Evolutionary conservation across 1,284 basidiomycete genomes (phyloP).

Genomic region (Porodaedalea pini): DNA sequence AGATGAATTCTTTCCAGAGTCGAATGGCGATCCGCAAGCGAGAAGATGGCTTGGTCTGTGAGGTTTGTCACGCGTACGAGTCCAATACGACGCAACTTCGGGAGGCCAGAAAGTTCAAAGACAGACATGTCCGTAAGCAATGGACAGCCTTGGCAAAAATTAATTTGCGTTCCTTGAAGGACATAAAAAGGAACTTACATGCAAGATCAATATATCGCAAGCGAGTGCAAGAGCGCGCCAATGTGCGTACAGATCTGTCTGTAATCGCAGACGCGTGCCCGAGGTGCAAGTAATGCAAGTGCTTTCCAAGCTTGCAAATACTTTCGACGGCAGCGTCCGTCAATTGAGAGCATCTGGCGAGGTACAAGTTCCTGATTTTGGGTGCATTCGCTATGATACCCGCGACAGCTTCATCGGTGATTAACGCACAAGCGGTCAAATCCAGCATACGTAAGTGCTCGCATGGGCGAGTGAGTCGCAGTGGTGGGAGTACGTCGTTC

Average conservation of each 20-base stretch:
- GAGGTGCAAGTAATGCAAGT: slow-evolving; percentile 93
- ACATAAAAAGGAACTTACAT: slow-evolving; percentile 52
- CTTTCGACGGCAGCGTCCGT: slow-evolving; percentile 86
- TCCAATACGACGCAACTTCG: slow-evolving; percentile 91
- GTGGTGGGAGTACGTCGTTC: slow-evolving; percentile 54
- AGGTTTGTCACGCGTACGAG: slow-evolving; percentile 91
- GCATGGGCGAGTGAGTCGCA: slow-evolving; percentile 57
- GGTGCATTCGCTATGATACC: slow-evolving; percentile 87
- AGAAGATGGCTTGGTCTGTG: slow-evolving; percentile 90
- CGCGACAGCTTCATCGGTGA: slow-evolving; percentile 89
- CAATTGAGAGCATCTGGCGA: slow-evolving; percentile 86
- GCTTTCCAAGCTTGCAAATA: slow-evolving; percentile 85
- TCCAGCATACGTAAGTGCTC: slow-evolving; percentile 88
- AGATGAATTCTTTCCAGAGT: slow-evolving; percentile 95
- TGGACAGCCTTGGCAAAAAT: slow-evolving; percentile 62
- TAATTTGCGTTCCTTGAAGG: not conserved
- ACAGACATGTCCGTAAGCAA: slow-evolving; percentile 92
- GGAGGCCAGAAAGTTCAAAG: slow-evolving; percentile 83
- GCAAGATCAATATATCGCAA: slow-evolving; percentile 96
- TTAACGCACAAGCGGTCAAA: slow-evolving; percentile 77
- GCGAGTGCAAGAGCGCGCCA: slow-evolving; percentile 89
- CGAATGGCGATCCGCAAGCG: slow-evolving; percentile 76
- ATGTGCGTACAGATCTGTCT: slow-evolving; percentile 79
- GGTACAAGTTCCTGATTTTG: slow-evolving; percentile 86
- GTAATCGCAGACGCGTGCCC: slow-evolving; percentile 90